Conservation (phyloP, 306 rosid species). For the Elaeagnus macrophylla region DNA sequence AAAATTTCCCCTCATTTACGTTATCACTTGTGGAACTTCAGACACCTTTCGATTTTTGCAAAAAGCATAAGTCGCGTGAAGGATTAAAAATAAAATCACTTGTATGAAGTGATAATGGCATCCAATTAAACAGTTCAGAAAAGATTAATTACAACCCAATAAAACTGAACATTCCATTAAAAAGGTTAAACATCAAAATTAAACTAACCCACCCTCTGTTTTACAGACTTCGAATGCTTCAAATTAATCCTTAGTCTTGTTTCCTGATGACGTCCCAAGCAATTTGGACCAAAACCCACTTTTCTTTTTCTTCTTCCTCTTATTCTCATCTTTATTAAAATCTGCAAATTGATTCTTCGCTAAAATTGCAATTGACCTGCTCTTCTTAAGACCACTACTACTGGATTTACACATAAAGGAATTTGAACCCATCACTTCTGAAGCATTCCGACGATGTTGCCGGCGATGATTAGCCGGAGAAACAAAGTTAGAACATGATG, state of each 20-base stretch:
- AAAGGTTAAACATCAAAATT: no score
- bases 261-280: slow-evolving; percentile 35
- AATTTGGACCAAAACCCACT: slow-evolving; percentile 61
- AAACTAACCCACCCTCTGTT: slow-evolving; percentile 9
- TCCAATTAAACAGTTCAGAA: no score
- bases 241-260: slow-evolving; percentile 27
- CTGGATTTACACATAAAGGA: slow-evolving; percentile 22
- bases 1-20: no score
- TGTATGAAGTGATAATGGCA: no score
- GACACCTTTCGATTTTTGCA: no score
- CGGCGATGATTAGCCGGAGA: slow-evolving; percentile 20
- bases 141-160: no score
- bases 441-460: slow-evolving; percentile 24
- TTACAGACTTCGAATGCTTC: slow-evolving; percentile 22
- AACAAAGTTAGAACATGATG: slow-evolving; percentile 7
- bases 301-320: slow-evolving; percentile 24
- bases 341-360: slow-evolving; percentile 13
- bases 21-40: no score
- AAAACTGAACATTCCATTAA: no score
- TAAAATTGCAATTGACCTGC: slow-evolving; percentile 40
- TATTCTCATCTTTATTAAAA: slow-evolving; percentile 1
- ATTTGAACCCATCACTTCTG: slow-evolving; percentile 27
- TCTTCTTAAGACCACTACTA: slow-evolving; percentile 41
- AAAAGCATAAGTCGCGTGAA: no score
- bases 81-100: no score